A percentile compares a stretch with the other conserved stretches of the same genome.
phyloP scores from a whole-genome alignment of 495 filamentous ascomycete genomes.

The Cudoniella acicularis region DNA sequence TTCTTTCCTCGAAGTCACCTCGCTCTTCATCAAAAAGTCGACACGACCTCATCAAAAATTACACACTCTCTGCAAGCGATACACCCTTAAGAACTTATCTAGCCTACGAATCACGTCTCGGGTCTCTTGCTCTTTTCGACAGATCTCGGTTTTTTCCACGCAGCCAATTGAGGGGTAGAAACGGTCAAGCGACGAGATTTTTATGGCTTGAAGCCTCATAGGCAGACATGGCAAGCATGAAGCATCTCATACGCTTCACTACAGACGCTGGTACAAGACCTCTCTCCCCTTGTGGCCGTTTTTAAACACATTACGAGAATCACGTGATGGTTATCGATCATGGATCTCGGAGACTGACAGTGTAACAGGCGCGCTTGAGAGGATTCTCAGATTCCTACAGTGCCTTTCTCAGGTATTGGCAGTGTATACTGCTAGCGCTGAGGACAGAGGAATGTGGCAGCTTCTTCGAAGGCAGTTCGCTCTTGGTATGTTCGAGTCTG shows the following conservation, averaged over 20 bases:
- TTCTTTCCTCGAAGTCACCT: background rate
- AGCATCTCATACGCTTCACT: slow-evolving; percentile 20
- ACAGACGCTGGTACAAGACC: slow-evolving; percentile 18
- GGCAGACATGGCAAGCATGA: slow-evolving; percentile 16
- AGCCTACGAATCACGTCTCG: too few relatives aligned
- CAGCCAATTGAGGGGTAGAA: background rate
- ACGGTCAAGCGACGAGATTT: too few relatives aligned
- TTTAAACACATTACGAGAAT: too few relatives aligned
- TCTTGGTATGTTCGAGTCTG: slow-evolving; percentile 13
- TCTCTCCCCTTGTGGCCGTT: too few relatives aligned
- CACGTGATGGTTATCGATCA: background rate
- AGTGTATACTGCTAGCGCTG: slow-evolving; percentile 26
- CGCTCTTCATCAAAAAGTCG: background rate
- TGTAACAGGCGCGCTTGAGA: slow-evolving; percentile 53
- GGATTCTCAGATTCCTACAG: slow-evolving; percentile 59
- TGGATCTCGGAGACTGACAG: background rate
- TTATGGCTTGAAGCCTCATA: background rate
- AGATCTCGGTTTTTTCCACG: too few relatives aligned
- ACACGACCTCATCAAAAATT: too few relatives aligned
- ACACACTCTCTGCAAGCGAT: too few relatives aligned
- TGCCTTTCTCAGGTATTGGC: slow-evolving; percentile 46
- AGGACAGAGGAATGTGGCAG: slow-evolving; percentile 18
- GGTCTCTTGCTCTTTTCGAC: too few relatives aligned
- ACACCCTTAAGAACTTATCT: too few relatives aligned
- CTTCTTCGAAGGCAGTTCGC: slow-evolving; percentile 15